Conservation (phyloP, 192 early-diverging fungal species). For the Coemansia asiatica region DNA sequence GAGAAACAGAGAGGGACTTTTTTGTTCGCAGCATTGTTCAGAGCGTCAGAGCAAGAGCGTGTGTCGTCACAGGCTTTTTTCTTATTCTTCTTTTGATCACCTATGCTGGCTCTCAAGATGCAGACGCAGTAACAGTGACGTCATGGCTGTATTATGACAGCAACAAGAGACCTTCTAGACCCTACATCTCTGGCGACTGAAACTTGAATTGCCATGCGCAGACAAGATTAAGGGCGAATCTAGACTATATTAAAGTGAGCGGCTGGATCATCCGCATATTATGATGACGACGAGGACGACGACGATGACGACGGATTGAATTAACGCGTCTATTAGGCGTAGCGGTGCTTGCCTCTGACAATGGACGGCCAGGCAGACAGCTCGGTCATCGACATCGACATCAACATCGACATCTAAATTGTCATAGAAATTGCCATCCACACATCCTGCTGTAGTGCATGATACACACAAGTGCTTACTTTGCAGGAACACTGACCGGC, state of each 20-base stretch:
- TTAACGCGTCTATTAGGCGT: too few relatives aligned
- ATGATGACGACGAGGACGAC: too few relatives aligned
- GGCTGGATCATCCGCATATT: too few relatives aligned
- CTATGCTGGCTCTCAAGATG: background rate
- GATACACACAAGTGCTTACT: background rate
- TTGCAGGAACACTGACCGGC: background rate
- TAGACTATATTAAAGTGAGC: too few relatives aligned
- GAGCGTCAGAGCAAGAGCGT: background rate
- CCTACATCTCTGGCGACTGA: background rate
- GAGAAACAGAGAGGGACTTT: background rate
- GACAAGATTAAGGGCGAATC: too few relatives aligned
- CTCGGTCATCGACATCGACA: too few relatives aligned
- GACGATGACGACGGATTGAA: too few relatives aligned
- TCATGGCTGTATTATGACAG: slow-evolving; percentile 5
- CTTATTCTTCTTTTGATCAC: background rate
- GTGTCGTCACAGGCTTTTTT: background rate
- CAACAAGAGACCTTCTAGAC: background rate
- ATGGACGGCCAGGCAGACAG: background rate
- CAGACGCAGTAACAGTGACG: background rate
- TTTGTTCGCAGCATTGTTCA: background rate
- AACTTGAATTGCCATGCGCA: too few relatives aligned
- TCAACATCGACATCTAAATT: too few relatives aligned
- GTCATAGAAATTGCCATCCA: too few relatives aligned
- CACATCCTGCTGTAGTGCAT: background rate
- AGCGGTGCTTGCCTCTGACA: too few relatives aligned